phyloP scores from a whole-genome alignment of 2,329 filamentous ascomycete species.

The Cryphonectria radicalis region DNA sequence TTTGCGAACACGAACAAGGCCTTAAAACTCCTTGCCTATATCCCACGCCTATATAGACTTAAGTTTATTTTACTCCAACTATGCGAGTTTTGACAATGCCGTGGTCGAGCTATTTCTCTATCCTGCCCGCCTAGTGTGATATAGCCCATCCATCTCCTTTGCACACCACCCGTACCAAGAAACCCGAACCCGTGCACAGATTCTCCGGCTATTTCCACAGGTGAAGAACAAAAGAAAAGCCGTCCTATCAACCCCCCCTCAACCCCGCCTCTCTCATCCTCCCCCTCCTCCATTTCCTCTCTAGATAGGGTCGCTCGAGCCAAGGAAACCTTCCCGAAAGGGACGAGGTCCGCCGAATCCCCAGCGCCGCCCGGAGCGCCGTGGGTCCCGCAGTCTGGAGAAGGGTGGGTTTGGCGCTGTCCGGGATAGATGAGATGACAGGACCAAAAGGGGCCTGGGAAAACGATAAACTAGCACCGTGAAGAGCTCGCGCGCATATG shows the following conservation, averaged over 20 bases:
- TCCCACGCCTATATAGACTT: neutral
- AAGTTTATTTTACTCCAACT: neutral
- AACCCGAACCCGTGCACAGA: neutral
- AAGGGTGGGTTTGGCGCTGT: neutral
- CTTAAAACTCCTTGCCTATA: neutral
- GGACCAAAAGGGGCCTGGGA: slow-evolving; percentile 1
- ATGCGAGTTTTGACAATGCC: neutral
- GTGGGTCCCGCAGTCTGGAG: neutral
- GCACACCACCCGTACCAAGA: neutral
- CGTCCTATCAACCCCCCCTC: slow-evolving; percentile 10
- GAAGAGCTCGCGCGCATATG: neutral
- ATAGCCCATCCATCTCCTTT: neutral
- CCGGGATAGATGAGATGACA: slow-evolving; percentile 18
- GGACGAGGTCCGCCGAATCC: neutral
- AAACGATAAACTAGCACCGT: neutral
- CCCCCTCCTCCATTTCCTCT: neutral
- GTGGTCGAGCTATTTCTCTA: neutral
- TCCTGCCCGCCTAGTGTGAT: neutral
- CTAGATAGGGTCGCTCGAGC: neutral
- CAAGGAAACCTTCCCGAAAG: slow-evolving; percentile 18
- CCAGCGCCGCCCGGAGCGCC: slow-evolving; percentile 8
- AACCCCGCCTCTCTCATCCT: neutral
- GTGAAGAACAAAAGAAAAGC: neutral
- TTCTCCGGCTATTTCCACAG: neutral
- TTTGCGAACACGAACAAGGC: neutral